Conservation (phyloP, 2,329 filamentous ascomycete species). For the Epichloe hybrida region DNA sequence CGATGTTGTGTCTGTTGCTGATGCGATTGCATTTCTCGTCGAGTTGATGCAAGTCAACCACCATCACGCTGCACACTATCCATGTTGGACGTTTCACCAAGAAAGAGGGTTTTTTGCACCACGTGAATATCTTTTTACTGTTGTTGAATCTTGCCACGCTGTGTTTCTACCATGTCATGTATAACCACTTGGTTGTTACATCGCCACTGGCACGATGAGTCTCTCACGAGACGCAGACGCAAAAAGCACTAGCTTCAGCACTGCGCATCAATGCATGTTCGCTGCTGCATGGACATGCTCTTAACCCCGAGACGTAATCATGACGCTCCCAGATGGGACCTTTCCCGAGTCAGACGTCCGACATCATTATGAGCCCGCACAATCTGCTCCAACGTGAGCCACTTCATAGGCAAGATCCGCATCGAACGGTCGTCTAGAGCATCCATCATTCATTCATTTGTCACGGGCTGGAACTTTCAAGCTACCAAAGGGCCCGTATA, state of each 20-base stretch:
- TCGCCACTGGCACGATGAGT: slow-evolving; percentile 8
- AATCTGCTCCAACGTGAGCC: slow-evolving; percentile 9
- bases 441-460: slow-evolving; percentile 11
- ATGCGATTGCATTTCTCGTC: neutral
- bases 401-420: slow-evolving; percentile 3
- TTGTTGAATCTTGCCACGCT: slow-evolving; percentile 9
- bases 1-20: neutral
- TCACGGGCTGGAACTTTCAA: slow-evolving; percentile 50
- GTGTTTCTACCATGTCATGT: slow-evolving; percentile 6
- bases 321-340: slow-evolving; percentile 3
- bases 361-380: slow-evolving; percentile 5
- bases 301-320: slow-evolving; percentile 5
- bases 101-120: neutral
- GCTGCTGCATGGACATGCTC: slow-evolving; percentile 3
- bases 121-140: slow-evolving; percentile 1
- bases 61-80: neutral
- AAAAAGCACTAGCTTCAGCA: slow-evolving; percentile 13
- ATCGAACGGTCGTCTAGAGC: slow-evolving; percentile 10
- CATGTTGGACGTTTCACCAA: neutral
- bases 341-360: neutral
- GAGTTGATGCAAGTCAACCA: neutral
- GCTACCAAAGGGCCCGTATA: slow-evolving; percentile 43
- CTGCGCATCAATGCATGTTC: neutral
- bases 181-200: slow-evolving; percentile 16
- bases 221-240: slow-evolving; percentile 8